A percentile compares a stretch with the other conserved stretches of the same genome.
phyloP scores from a whole-genome alignment of 495 filamentous ascomycete species.

The Penicillium pancosmium region DNA sequence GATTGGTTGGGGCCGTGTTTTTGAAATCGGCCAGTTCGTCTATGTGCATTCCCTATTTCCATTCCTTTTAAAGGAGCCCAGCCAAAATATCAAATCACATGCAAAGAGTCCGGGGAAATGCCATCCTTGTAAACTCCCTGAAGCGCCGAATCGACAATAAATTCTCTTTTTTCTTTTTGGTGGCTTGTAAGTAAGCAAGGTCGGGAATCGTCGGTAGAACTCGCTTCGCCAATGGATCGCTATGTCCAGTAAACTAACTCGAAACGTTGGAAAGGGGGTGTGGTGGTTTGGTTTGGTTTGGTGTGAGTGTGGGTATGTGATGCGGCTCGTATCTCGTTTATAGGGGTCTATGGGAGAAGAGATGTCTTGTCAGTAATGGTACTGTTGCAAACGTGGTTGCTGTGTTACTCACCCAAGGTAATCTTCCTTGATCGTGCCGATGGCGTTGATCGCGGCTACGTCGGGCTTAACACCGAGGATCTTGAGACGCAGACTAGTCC shows the following conservation, averaged over 20 bases:
- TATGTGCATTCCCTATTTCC: background rate
- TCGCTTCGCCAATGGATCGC: too few species aligned
- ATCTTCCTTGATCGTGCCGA: conserved; percentile 94
- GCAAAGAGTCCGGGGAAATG: background rate
- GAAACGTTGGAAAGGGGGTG: too few species aligned
- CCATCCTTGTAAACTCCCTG: background rate
- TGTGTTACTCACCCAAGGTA: conserved; percentile 51
- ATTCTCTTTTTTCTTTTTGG: background rate
- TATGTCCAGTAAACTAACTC: too few species aligned
- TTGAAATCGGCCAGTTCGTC: background rate
- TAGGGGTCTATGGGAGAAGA: conserved; percentile 36
- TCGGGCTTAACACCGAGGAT: conserved; percentile 90
- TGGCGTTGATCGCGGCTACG: conserved; percentile 91
- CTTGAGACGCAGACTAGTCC: conserved; percentile 89
- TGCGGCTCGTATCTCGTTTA: conserved; percentile 33
- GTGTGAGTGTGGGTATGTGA: conserved; percentile 14
- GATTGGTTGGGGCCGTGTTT: background rate
- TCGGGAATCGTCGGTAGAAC: too few species aligned
- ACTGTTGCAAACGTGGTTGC: background rate
- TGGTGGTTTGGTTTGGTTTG: too few species aligned
- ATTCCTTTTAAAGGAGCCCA: background rate
- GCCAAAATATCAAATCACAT: background rate
- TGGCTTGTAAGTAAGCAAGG: background rate
- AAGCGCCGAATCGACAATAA: background rate
- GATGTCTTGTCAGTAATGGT: background rate